phyloP scores from a whole-genome alignment of 2,329 filamentous ascomycete genomes.

The Coniochaeta sp. region DNA sequence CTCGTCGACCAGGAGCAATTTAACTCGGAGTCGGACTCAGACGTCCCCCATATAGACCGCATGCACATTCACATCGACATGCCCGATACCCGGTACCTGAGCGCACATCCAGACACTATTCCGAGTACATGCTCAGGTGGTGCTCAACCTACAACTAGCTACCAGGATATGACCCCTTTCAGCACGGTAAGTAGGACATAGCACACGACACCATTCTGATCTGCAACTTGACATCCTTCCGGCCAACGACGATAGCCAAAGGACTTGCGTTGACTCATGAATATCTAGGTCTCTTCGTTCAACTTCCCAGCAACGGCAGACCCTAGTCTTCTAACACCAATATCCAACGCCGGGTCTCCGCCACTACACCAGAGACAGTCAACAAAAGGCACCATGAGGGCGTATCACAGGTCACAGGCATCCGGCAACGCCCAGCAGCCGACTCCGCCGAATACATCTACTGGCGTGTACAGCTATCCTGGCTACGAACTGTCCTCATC shows the following conservation, averaged over 20 bases:
- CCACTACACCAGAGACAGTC: slow-evolving; percentile 32
- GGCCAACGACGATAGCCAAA: background rate
- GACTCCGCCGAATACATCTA: slow-evolving; percentile 37
- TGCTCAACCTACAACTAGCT: slow-evolving; percentile 7
- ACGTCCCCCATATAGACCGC: slow-evolving; percentile 7
- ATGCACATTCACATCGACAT: slow-evolving; percentile 20
- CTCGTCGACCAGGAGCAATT: slow-evolving; percentile 12
- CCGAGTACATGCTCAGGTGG: slow-evolving; percentile 9
- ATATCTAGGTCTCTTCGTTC: slow-evolving; percentile 24
- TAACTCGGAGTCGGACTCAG: slow-evolving; percentile 10
- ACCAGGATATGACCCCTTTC: slow-evolving; percentile 11
- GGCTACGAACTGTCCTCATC: slow-evolving; percentile 33
- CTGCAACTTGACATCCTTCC: background rate
- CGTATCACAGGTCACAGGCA: slow-evolving; percentile 21
- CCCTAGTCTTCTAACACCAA: slow-evolving; percentile 40
- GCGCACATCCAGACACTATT: slow-evolving; percentile 12
- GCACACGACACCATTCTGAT: background rate
- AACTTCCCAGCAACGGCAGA: slow-evolving; percentile 29
- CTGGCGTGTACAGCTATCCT: slow-evolving; percentile 34
- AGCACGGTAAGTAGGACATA: slow-evolving; percentile 7
- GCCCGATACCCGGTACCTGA: slow-evolving; percentile 17
- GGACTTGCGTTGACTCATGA: background rate
- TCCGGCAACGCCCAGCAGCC: slow-evolving; percentile 31
- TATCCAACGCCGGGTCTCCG: slow-evolving; percentile 41
- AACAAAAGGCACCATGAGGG: slow-evolving; percentile 28